Conservation (phyloP, 1,284 basidiomycete species). For the Golubevia sp. region DNA sequence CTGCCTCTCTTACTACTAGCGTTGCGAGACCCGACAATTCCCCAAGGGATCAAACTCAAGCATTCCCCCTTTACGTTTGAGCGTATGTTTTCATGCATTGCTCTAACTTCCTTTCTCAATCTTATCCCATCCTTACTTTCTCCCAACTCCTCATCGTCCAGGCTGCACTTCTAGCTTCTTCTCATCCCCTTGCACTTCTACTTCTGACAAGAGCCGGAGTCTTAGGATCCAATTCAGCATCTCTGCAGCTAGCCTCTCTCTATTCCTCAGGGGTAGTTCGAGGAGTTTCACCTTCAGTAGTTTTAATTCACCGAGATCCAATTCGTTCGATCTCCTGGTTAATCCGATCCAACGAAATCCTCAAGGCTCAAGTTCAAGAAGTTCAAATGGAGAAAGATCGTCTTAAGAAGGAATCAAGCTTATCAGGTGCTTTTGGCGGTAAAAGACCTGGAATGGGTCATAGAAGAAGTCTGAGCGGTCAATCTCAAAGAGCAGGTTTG, state of each 20-base stretch:
- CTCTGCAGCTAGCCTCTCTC: conserved; percentile 17
- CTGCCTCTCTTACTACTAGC: no score
- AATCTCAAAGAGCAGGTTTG: no score
- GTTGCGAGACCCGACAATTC: no score
- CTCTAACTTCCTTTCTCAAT: not conserved
- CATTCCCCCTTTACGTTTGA: no score
- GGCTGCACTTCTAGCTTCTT: conserved; percentile 22
- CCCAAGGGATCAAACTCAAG: not conserved
- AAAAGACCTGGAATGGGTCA: no score
- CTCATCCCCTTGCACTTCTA: conserved; percentile 27
- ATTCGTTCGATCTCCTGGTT: conserved; percentile 25
- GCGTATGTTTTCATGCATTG: no score
- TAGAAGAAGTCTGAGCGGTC: no score
- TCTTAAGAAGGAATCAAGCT: no score
- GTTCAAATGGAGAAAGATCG: conserved; percentile 4
- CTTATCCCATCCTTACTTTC: not conserved
- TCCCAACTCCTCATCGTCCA: not conserved
- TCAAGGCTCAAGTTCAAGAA: conserved; percentile 14
- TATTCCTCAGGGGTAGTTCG: conserved; percentile 25
- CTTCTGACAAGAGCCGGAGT: conserved; percentile 26
- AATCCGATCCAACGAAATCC: conserved; percentile 17
- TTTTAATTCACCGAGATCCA: conserved; percentile 27
- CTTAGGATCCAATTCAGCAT: conserved; percentile 23
- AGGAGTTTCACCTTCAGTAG: conserved; percentile 21
- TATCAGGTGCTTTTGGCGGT: no score